These are phyloP conservation scores for Hippophae rhamnoides DNA, from an alignment of 306 rosid species.

Conservation along the genomic window DNA sequence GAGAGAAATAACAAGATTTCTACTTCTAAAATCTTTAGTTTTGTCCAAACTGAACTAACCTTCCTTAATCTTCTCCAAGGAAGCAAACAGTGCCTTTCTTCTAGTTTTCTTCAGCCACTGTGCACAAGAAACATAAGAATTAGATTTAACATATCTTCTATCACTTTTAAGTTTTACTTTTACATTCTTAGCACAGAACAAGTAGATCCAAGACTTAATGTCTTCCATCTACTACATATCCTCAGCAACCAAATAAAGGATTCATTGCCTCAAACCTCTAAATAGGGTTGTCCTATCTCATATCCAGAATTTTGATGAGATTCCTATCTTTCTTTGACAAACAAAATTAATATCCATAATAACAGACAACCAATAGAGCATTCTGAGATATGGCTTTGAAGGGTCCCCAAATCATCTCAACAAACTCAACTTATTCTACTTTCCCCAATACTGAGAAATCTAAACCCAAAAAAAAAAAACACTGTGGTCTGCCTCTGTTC, in stretches of 20 bases:
- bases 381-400: no score
- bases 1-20: neutral
- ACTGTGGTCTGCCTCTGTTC: no score
- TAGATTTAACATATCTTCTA: neutral
- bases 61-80: slow-evolving; percentile 91
- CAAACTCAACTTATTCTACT: no score
- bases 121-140: slow-evolving; percentile 14
- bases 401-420: no score
- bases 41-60: slow-evolving; percentile 27
- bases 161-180: neutral
- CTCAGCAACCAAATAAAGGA: neutral
- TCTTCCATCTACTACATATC: neutral
- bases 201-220: neutral
- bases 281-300: no score
- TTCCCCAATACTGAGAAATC: no score
- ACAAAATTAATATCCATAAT: no score
- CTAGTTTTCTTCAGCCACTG: slow-evolving; percentile 88
- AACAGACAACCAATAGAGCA: no score
- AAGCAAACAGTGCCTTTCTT: slow-evolving; percentile 81
- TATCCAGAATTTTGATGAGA: no score
- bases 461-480: no score
- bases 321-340: no score
- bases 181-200: neutral
- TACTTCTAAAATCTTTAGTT: neutral
- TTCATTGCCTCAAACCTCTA: no score